These are phyloP conservation scores for Fusarium xylarioides DNA, from an alignment of 2,329 filamentous ascomycete species.

Conservation along the genomic window DNA sequence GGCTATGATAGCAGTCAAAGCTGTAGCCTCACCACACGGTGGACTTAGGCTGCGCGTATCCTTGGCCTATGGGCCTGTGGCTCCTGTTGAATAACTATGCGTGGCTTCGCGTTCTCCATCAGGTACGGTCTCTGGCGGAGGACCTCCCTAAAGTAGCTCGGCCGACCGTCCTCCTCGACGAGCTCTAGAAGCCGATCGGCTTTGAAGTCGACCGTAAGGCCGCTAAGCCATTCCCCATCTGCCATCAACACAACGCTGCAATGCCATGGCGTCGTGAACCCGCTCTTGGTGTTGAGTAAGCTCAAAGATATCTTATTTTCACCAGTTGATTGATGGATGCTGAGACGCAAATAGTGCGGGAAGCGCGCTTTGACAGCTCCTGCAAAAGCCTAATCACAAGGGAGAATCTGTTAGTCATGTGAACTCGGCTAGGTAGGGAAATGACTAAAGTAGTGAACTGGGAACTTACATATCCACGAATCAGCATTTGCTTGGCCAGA, in stretches of 20 bases:
- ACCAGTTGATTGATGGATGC: constrained; percentile 43
- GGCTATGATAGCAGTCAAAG: neutral
- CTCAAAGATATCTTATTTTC: constrained; percentile 43
- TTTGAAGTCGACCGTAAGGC: neutral
- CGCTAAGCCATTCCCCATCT: neutral
- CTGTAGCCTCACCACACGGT: neutral
- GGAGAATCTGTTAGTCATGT: neutral
- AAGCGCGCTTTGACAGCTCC: constrained; percentile 40
- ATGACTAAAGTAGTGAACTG: rapidly evolving
- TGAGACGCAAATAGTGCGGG: constrained; percentile 42
- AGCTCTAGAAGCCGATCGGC: neutral
- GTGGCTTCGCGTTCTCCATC: neutral
- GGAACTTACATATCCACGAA: constrained; percentile 42
- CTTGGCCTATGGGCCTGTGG: neutral
- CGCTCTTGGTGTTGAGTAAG: constrained; percentile 44
- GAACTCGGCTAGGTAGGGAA: rapidly evolving
- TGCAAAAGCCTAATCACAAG: constrained; percentile 41
- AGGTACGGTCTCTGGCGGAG: neutral
- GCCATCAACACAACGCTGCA: constrained; percentile 27
- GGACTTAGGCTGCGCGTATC: neutral
- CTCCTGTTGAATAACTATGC: neutral
- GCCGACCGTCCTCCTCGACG: neutral
- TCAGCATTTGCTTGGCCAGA: constrained; percentile 46
- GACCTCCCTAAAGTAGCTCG: neutral
- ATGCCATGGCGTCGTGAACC: constrained; percentile 47